These are phyloP conservation scores for Drosera capensis DNA, from an alignment of 148 eudicot species.

Conservation along the genomic window DNA sequence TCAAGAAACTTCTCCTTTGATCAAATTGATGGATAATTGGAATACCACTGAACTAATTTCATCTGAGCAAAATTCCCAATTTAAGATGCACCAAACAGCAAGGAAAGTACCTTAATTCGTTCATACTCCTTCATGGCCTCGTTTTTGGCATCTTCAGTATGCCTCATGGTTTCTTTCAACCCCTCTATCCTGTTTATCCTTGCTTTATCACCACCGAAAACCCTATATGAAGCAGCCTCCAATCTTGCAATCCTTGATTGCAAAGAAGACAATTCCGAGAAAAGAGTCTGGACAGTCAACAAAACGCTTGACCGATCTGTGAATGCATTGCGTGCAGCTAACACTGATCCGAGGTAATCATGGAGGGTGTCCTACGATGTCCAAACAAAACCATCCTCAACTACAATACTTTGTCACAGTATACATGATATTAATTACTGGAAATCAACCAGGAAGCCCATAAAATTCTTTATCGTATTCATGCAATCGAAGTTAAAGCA, in stretches of 20 bases:
- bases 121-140: conserved; percentile 78
- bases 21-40: no score
- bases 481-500: no score
- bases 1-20: no score
- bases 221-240: conserved; percentile 84
- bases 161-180: conserved; percentile 56
- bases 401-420: background rate
- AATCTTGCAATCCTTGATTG: conserved; percentile 71
- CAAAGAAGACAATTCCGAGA: conserved; percentile 57
- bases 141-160: conserved; percentile 78
- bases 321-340: conserved; percentile 89
- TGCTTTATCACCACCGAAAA: conserved; percentile 90
- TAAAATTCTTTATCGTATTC: no score
- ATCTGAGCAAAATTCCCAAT: no score
- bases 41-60: no score
- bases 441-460: no score
- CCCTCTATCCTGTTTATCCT: conserved; percentile 90
- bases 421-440: no score
- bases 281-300: conserved; percentile 88
- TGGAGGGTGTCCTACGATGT: conserved; percentile 84
- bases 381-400: background rate
- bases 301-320: conserved; percentile 84
- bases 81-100: no score
- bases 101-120: conserved; percentile 56
- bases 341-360: conserved; percentile 91